Percentiles rank a stretch among this genome's conserved stretches.
phyloP scores from a whole-genome alignment of 148 eudicot genomes.

The Chenopodium suecicum region DNA sequence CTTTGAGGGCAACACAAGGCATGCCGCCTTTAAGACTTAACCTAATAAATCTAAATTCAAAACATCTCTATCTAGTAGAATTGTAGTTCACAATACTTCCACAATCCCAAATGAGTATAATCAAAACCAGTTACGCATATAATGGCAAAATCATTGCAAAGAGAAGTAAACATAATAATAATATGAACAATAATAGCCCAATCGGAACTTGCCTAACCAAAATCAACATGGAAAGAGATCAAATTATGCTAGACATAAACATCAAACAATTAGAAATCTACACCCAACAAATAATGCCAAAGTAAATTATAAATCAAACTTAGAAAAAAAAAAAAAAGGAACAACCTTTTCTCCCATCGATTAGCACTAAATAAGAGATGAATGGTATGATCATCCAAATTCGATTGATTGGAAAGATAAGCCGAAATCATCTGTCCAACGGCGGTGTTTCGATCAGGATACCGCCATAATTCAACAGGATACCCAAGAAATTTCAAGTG shows the following conservation, averaged over 20 bases:
- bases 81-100: too few relatives aligned
- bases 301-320: background rate
- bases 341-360: slow-evolving; percentile 97
- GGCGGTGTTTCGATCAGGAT: slow-evolving; percentile 76
- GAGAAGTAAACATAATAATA: background rate
- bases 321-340: too few relatives aligned
- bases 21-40: background rate
- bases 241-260: slow-evolving; percentile 19
- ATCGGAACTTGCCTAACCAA: background rate
- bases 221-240: background rate
- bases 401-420: slow-evolving; percentile 72
- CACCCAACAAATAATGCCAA: background rate
- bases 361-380: slow-evolving; percentile 92
- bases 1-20: background rate
- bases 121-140: too few relatives aligned
- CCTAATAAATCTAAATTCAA: too few relatives aligned
- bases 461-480: slow-evolving; percentile 78
- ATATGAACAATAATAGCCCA: background rate
- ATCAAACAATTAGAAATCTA: slow-evolving; percentile 24
- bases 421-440: slow-evolving; percentile 87
- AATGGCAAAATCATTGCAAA: background rate
- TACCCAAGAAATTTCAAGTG: slow-evolving; percentile 56
- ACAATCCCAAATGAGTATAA: too few relatives aligned
- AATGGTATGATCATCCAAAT: slow-evolving; percentile 78
- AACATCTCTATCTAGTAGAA: too few relatives aligned